Base-by-base conservation (phyloP, 495 filamentous ascomycete species). In the Rostrohypoxylon terebratum region DNA sequence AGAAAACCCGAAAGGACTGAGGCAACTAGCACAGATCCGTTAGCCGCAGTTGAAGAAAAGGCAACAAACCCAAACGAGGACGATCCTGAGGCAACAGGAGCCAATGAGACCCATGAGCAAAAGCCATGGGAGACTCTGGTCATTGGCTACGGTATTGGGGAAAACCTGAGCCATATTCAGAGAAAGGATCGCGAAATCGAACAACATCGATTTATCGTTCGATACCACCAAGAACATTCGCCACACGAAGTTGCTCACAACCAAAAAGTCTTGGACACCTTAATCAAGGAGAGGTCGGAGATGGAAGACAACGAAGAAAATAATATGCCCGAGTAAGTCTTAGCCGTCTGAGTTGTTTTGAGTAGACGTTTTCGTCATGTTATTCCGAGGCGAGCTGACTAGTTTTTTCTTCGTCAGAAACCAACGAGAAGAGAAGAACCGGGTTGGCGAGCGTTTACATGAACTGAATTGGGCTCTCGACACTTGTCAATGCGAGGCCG, bases 291-390 rank as follows among this genome's bases (percentile, higher is more conserved):
- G 59, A 75, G 83, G 33, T 59, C 10, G 7, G 60, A 73, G 38
- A 80, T 84, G 59, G 77, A 79, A 34, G 80, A 82, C 21, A 76
- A 76, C 20, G 77, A 80, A 62, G 77, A 78, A 40, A 83, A 83
- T 60, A 81, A 79, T 21, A 76, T 74, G 45, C 81, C 82, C 14
- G 63, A 73, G 80, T 79, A 76, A 44, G 80, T 66, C 33, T 28
- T 4, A 5, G 74, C 7, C 34, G 8, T 9, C 34, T 14, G 69
- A 4, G 28, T 63, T 28, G 68, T 4, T 9, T 23, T 54, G 5
- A 47, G 11, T 42, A n/a, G 34, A 10, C 1, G 8, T 4, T 50
- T 0, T 0, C 33, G 33, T 11, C n/a, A 4, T n/a, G 8, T 8
- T 18, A 3, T 53, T 34, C 1, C 13, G 23, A 25, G 25, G 16